These are phyloP conservation scores for Paramyrothecium roridum DNA, from an alignment of 2,329 filamentous ascomycete genomes.

Conservation along the genomic window DNA sequence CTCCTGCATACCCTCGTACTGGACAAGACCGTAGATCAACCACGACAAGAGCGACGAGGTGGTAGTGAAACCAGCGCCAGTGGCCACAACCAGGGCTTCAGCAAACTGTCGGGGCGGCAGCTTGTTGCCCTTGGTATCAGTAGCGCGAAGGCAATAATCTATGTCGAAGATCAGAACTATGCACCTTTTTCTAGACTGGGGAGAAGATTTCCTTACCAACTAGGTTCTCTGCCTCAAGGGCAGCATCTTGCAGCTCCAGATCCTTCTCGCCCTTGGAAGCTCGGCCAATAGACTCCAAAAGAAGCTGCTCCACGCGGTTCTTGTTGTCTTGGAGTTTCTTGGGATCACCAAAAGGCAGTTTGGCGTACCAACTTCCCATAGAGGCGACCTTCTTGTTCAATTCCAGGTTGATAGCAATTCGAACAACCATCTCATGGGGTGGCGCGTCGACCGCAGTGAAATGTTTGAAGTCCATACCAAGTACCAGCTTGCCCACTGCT, in stretches of 20 bases:
- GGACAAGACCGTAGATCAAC: constrained; percentile 51
- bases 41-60: constrained; percentile 57
- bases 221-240: constrained; percentile 41
- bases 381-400: constrained; percentile 58
- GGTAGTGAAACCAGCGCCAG: constrained; percentile 59
- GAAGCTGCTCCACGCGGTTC: constrained; percentile 28
- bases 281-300: constrained; percentile 33
- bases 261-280: constrained; percentile 35
- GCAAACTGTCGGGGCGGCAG: constrained; percentile 35
- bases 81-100: constrained; percentile 43
- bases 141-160: constrained; percentile 52
- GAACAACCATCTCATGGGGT: constrained; percentile 46
- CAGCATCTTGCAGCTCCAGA: constrained; percentile 44
- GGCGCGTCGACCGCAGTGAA: constrained; percentile 41
- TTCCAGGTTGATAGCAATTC: constrained; percentile 46
- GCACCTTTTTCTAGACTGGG: no score
- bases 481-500: constrained; percentile 39
- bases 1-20: constrained; percentile 54
- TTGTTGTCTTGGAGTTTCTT: constrained; percentile 33
- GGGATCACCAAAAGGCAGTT: constrained; percentile 56
- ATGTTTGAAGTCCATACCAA: constrained; percentile 43
- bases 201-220: constrained; percentile 10
- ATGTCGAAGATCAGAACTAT: constrained; percentile 5
- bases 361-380: constrained; percentile 52
- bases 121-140: constrained; percentile 51